These are phyloP conservation scores for Alliaria petiolata DNA, from an alignment of 345 rosid species.

Conservation along the genomic window DNA sequence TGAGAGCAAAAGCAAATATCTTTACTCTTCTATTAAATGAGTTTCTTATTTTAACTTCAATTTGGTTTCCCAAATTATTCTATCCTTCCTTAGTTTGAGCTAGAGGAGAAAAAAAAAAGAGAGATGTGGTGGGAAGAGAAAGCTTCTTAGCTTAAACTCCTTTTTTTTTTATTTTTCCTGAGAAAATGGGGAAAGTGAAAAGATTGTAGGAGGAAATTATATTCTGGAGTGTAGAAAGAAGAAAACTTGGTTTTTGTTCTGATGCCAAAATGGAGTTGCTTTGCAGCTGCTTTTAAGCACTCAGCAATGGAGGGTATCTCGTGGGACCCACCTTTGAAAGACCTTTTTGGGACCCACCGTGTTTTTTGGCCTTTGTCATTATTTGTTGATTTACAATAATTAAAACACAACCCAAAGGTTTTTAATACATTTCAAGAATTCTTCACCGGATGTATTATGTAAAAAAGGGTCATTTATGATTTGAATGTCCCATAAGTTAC, in stretches of 20 bases:
- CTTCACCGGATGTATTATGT: not conserved
- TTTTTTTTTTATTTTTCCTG: not conserved
- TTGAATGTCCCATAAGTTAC: not conserved
- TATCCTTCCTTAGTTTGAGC: conserved; percentile 32
- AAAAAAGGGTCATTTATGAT: not conserved
- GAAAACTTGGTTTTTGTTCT: conserved; percentile 17
- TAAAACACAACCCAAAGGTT: not conserved
- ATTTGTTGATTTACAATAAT: not conserved
- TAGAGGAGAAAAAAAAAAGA: conserved; percentile 14
- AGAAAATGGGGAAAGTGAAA: conserved; percentile 19
- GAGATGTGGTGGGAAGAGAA: conserved; percentile 6
- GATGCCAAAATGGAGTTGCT: conserved; percentile 34
- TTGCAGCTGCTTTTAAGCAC: conserved; percentile 51
- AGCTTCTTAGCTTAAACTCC: not conserved
- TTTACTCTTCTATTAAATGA: conserved; percentile 17
- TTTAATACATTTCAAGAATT: not conserved
- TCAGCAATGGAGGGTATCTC: conserved; percentile 11
- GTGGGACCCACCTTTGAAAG: conserved; percentile 35
- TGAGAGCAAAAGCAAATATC: conserved; percentile 34
- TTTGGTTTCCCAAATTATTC: conserved; percentile 50
- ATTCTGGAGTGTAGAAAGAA: conserved; percentile 25
- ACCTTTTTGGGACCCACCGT: conserved; percentile 32
- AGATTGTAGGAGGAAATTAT: not conserved
- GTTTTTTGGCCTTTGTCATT: not conserved
- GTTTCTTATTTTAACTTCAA: not conserved